These are phyloP conservation scores for Marasmius fiardii DNA, from an alignment of 1,284 basidiomycete genomes.

Conservation along the genomic window DNA sequence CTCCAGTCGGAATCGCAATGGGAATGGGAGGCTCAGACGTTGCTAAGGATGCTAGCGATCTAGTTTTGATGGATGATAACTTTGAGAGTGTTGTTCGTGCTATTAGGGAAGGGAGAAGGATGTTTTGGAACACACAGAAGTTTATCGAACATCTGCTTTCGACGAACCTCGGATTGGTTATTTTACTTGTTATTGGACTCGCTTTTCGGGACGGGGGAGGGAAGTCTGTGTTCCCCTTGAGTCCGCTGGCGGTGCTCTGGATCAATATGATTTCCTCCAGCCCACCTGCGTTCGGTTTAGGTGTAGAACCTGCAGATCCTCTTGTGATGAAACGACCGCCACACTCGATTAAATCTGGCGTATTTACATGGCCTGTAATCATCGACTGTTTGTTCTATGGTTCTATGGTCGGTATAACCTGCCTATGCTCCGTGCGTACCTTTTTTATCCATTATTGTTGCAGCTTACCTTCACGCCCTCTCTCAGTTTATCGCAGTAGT, in stretches of 20 bases:
- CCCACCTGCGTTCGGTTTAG: constrained; percentile 58
- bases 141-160: constrained; percentile 49
- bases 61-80: constrained; percentile 69
- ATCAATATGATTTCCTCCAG: constrained; percentile 43
- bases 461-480: neutral
- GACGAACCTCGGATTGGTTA: constrained; percentile 59
- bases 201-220: constrained; percentile 58
- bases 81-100: constrained; percentile 70
- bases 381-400: constrained; percentile 64
- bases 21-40: constrained; percentile 66
- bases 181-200: constrained; percentile 60
- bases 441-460: neutral
- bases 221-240: constrained; percentile 66
- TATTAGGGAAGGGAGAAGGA: constrained; percentile 58
- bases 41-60: constrained; percentile 57
- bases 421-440: neutral
- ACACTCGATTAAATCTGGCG: constrained; percentile 41
- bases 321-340: constrained; percentile 61
- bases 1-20: constrained; percentile 70
- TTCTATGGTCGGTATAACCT: constrained; percentile 49
- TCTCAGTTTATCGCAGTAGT: constrained; percentile 32
- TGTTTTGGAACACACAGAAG: constrained; percentile 43
- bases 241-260: constrained; percentile 66
- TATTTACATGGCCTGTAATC: constrained; percentile 48
- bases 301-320: constrained; percentile 51